phyloP scores from a whole-genome alignment of 345 rosid genomes.

The Aurinia saxatilis region DNA sequence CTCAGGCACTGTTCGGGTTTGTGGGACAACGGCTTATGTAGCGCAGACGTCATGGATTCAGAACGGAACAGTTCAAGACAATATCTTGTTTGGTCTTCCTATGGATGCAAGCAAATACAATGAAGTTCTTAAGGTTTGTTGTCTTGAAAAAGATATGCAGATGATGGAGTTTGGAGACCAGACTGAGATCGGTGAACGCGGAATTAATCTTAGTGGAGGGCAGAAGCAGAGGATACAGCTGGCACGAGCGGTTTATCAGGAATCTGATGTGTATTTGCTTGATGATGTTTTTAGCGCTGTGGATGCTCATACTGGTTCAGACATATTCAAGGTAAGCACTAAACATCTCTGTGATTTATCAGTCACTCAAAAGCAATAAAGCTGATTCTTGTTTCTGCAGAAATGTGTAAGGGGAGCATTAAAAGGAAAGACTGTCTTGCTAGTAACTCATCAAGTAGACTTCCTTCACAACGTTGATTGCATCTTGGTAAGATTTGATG shows the following conservation, averaged over 20 bases:
- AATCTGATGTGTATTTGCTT: slow-evolving; percentile 77
- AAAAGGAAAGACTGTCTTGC: slow-evolving; percentile 75
- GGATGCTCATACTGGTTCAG: slow-evolving; percentile 96
- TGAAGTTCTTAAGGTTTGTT: slow-evolving; percentile 73
- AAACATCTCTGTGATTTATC: not conserved
- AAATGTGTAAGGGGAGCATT: slow-evolving; percentile 85
- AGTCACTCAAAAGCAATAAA: not conserved
- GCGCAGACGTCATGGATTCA: slow-evolving; percentile 98
- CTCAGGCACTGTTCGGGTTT: slow-evolving; percentile 72
- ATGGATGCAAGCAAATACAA: slow-evolving; percentile 56
- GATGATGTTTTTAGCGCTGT: slow-evolving; percentile 97
- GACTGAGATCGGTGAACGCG: slow-evolving; percentile 96
- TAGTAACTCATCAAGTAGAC: slow-evolving; percentile 95
- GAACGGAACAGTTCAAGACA: slow-evolving; percentile 84
- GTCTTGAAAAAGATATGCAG: slow-evolving; percentile 82
- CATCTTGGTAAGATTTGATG: slow-evolving; percentile 41
- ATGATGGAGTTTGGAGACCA: slow-evolving; percentile 96
- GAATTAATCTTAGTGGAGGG: slow-evolving; percentile 96
- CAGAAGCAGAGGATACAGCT: slow-evolving; percentile 96
- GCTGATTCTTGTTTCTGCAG: slow-evolving; percentile 33
- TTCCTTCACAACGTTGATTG: slow-evolving; percentile 82
- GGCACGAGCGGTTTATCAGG: slow-evolving; percentile 93
- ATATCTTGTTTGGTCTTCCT: slow-evolving; percentile 77
- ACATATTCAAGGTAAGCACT: slow-evolving; percentile 64
- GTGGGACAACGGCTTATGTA: slow-evolving; percentile 82